phyloP scores from a whole-genome alignment of 768 basidiomycete species.

The Tulasnella sp. region DNA sequence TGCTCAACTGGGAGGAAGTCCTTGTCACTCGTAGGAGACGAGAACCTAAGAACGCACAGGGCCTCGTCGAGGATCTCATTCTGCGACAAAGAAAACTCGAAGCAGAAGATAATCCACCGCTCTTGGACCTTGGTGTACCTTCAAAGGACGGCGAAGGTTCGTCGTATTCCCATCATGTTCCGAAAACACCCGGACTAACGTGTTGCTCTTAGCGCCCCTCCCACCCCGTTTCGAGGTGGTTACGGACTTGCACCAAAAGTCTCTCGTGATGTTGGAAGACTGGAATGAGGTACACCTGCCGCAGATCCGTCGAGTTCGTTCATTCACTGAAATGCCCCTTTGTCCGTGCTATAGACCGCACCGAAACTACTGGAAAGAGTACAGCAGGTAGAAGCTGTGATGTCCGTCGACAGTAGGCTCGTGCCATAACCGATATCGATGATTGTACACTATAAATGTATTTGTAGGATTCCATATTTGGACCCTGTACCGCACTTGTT shows the following conservation, averaged over 20 bases:
- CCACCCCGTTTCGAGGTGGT: not conserved
- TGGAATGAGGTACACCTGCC: conserved; percentile 7
- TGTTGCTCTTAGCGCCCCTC: not conserved
- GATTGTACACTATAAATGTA: not conserved
- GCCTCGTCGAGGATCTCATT: conserved; percentile 23
- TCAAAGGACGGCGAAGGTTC: not conserved
- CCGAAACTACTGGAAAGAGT: conserved; percentile 7
- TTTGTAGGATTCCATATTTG: not conserved
- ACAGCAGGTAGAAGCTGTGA: conserved; percentile 4
- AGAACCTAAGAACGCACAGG: conserved; percentile 23
- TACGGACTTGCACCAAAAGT: not conserved
- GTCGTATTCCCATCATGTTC: not conserved
- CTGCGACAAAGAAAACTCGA: conserved; percentile 7
- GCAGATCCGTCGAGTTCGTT: not conserved
- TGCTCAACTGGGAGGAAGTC: conserved; percentile 22
- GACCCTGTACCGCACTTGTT: too few species aligned
- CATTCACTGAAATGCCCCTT: not conserved
- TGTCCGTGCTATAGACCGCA: not conserved
- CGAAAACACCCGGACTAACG: not conserved
- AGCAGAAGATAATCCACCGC: not conserved
- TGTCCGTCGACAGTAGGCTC: conserved; percentile 3
- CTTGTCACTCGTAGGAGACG: conserved; percentile 23
- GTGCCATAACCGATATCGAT: conserved; percentile 6
- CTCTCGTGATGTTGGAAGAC: conserved; percentile 1
- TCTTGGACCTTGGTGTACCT: not conserved